Conservation (phyloP, 805 yeast species). For the Wickerhamiella alocasiicola region DNA sequence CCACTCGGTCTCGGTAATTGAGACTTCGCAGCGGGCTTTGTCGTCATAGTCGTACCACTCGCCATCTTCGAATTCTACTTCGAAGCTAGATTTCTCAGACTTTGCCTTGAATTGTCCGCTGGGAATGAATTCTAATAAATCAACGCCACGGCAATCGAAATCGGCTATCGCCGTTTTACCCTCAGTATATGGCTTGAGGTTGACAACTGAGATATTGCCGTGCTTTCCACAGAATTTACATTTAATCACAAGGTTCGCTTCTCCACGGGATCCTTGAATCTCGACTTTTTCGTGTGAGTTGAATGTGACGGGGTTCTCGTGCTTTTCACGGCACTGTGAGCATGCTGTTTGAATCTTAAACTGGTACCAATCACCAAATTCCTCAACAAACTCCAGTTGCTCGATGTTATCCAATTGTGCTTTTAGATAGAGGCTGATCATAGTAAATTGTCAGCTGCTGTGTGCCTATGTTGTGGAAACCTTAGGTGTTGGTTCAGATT, state of each 20-base stretch:
- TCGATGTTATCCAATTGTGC: slow-evolving; percentile 46
- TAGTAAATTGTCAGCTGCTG: too few species aligned
- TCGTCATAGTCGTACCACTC: slow-evolving; percentile 98
- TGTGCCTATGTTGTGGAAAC: too few species aligned
- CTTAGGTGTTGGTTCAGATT: too few species aligned
- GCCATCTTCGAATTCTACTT: slow-evolving; percentile 61
- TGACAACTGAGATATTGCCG: slow-evolving; percentile 25
- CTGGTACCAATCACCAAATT: slow-evolving; percentile 49
- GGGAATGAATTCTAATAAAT: slow-evolving; percentile 54
- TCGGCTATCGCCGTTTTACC: slow-evolving; percentile 42
- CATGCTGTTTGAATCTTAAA: slow-evolving; percentile 67
- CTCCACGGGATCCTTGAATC: slow-evolving; percentile 61
- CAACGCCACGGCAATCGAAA: slow-evolving; percentile 80
- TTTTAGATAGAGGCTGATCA: slow-evolving; percentile 26
- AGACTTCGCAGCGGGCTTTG: slow-evolving; percentile 63
- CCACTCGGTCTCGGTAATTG: slow-evolving; percentile 65
- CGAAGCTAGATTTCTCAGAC: slow-evolving; percentile 45
- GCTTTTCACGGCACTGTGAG: slow-evolving; percentile 64
- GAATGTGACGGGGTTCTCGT: slow-evolving; percentile 56
- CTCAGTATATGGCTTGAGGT: slow-evolving; percentile 24
- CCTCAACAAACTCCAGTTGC: slow-evolving; percentile 47
- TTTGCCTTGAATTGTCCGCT: slow-evolving; percentile 25
- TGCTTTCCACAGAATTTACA: slow-evolving; percentile 51
- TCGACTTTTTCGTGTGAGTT: slow-evolving; percentile 40
- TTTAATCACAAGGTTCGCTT: slow-evolving; percentile 68